Base-by-base conservation (phyloP, 495 filamentous ascomycete species). In the Penicillium canariense region DNA sequence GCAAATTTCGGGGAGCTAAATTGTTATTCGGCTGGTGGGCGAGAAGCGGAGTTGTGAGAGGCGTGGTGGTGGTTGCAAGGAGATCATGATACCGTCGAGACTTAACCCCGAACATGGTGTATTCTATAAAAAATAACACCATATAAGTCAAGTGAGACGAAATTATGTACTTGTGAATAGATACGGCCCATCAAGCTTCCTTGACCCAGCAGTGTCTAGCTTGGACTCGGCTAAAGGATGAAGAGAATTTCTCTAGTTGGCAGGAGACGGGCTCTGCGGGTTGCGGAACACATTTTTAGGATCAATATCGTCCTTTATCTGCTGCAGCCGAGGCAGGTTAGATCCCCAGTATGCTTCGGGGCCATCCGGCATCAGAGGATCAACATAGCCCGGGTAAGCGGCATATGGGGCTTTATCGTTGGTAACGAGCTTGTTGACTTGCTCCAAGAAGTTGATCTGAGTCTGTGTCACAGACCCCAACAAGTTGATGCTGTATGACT, bases 351-450 rank as follows among this genome's bases (percentile, higher is more conserved):
- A 89, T 4, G 81, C 78, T 40, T 78, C 66, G 14, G 45, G 55
- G 1, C 48, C 58, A 20, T 76, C 56, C 5, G 58, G 59, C 55
- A 87, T 60, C 7, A 62, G 70, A 5, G 81, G 80, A 60, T 89
- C 86, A 14, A 87, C 77, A 59, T 88, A 88, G 25, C 86, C 87
- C 2, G 85, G 71, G 60, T 88, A 89, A 0, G 79, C 67, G 5
- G 68, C 63, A 61, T 72, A 73, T 0, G 54, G 47, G 5, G 56
- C 63, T 15, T 65, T 18, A 22, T 62, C 60, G 9, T 49, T 58
- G 12, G 54, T 58, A 17, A 73, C 61, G 6, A 64, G 53, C 9
- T 66, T 49, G 58, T 84, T 79, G 18, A 84, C 68, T 5, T 62
- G 55, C 10, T 61, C 61, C 40, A 76, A 40, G 58, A 71, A 76